A percentile compares a stretch with the other conserved stretches of the same genome.
Conservation (phyloP, 2,329 filamentous ascomycete genomes). For the Stagonosporopsis tanaceti region DNA sequence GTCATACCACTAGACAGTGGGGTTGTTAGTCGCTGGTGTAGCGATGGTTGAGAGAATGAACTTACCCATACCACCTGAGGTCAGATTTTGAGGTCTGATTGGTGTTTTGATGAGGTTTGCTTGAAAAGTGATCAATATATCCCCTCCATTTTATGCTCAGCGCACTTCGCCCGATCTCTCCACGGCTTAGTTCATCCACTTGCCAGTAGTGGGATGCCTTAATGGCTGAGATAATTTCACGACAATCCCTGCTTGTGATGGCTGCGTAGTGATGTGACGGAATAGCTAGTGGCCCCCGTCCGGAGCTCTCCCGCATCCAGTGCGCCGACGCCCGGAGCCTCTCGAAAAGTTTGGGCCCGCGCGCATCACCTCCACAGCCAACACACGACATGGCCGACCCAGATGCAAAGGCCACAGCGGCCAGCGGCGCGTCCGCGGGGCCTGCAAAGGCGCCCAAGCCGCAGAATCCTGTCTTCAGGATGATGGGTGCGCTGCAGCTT, state of each 20-base stretch:
- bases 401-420: slow-evolving; percentile 38
- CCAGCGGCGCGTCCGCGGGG: slow-evolving; percentile 31
- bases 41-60: neutral
- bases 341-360: slow-evolving; percentile 33
- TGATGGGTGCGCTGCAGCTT: slow-evolving; percentile 46
- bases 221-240: neutral
- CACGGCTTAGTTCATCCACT: too few relatives aligned
- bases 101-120: slow-evolving; percentile 19
- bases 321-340: slow-evolving; percentile 13
- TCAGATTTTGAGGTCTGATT: neutral
- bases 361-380: slow-evolving; percentile 23
- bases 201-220: neutral
- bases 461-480: slow-evolving; percentile 50
- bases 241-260: neutral
- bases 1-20: slow-evolving; percentile 40
- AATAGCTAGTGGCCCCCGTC: neutral
- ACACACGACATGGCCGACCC: slow-evolving; percentile 42
- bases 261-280: neutral
- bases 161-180: too few relatives aligned
- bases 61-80: slow-evolving; percentile 30
- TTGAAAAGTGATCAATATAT: too few relatives aligned
- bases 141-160: too few relatives aligned
- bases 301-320: slow-evolving; percentile 7
- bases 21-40: slow-evolving; percentile 3
- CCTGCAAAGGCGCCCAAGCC: slow-evolving; percentile 41